Base-by-base conservation (phyloP, 1,284 basidiomycete genomes). In the Cryptococcus floricola region DNA sequence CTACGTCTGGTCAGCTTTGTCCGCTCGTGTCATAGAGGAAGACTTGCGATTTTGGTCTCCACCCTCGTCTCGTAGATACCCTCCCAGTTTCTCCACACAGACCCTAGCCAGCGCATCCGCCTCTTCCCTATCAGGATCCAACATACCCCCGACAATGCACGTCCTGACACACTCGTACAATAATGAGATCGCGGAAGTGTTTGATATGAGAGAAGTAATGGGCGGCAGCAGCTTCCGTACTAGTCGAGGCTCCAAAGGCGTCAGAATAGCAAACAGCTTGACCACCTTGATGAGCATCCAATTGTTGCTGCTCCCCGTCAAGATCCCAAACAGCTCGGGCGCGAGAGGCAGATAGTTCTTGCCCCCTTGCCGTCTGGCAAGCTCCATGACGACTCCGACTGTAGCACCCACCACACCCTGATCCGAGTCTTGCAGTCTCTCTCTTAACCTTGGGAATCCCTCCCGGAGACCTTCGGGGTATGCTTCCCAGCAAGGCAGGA, bases 251-350 rank as follows among this genome's bases (percentile, higher is more conserved):
- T 98, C 96, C 63, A 91, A 81, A 2, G 94, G 95, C 0, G 90
- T 89, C 27, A 97, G 78, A 28, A 87, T 85, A 19, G 93, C 92
- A 77, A 97, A 96, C 69, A 96, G 79, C 78, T 99, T 99, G 74
- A 98, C 87, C 49, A 98, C 88, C 80, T 99, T 99, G 79, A 99
- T 99, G 56, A 98, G 81, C 89, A 98, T 95, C 96, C 96, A 99
- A 71, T 98, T 99, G 76, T 98, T 98, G 28, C 87, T 89, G 31
- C 91, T 92, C 1, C 87, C 91, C 0, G 92, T 97, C 58, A 99
- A 80, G n/a, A 98, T 82, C 64, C 89, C 88, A 74, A 98, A 99
- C 48, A 98, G 79, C 67, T 92, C 90, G 1, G 96, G 96, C 3
- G 95, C 94, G 34, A 97, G 77, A 3, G 84, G 80, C 5, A 96